Percentiles rank a stretch among this genome's conserved stretches.
Evolutionary conservation across 257 asterid genomes (phyloP).

Genomic region (Nicotiana noctiflora): DNA sequence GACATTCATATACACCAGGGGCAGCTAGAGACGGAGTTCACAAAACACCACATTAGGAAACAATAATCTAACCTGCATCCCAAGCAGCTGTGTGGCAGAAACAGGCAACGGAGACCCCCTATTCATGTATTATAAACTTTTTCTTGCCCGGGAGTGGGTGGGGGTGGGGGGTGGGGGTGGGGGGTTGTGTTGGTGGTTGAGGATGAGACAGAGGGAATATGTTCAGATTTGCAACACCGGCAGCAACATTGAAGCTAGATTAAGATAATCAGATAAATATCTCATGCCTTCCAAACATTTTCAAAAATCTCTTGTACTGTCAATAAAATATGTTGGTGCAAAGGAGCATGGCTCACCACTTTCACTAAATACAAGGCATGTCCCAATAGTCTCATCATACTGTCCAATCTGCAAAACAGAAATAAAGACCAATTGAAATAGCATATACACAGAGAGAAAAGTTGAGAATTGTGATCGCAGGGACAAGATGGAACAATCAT

Average conservation of each 20-base stretch:
- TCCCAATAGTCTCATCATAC: constrained; percentile 80
- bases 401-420: constrained; percentile 59
- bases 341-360: constrained; percentile 47
- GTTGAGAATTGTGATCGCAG: background rate
- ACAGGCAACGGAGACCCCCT: background rate
- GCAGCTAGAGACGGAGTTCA: background rate
- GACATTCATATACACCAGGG: background rate
- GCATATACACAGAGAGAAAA: background rate
- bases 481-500: background rate
- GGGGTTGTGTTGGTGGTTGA: background rate
- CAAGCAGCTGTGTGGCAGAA: background rate
- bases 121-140: too few species aligned
- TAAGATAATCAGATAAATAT: background rate
- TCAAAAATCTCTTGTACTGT: background rate
- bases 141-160: too few species aligned
- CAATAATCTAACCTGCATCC: background rate
- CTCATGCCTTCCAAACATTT: background rate
- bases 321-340: background rate
- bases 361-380: constrained; percentile 68
- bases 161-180: background rate
- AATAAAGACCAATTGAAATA: background rate
- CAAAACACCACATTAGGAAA: background rate
- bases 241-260: background rate
- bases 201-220: background rate
- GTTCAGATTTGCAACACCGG: background rate